Percentiles rank a stretch among this genome's conserved stretches.
Evolutionary conservation across 2,329 filamentous ascomycete genomes (phyloP).

Genomic region (Epichloe sibirici): DNA sequence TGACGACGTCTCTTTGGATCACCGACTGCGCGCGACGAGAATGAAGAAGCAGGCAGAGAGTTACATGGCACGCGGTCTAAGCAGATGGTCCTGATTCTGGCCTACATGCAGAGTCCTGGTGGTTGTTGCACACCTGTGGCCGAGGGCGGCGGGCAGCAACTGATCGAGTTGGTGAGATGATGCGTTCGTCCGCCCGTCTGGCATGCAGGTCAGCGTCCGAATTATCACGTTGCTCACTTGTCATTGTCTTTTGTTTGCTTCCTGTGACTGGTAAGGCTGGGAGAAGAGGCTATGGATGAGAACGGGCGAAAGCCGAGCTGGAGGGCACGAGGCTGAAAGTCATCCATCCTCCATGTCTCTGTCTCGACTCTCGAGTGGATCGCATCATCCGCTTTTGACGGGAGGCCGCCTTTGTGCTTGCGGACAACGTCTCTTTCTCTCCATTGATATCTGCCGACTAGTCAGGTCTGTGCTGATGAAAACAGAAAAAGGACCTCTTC

Average conservation of each 20-base stretch:
- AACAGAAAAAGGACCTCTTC: not conserved
- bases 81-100: slow-evolving; percentile 6
- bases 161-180: not conserved
- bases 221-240: not conserved
- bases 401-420: slow-evolving; percentile 1
- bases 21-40: not conserved
- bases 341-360: not conserved
- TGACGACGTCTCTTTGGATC: not conserved
- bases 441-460: not conserved
- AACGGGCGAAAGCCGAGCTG: not conserved
- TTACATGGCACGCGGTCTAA: slow-evolving; percentile 6
- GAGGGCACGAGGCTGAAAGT: slow-evolving; percentile 2
- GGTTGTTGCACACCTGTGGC: slow-evolving; percentile 1
- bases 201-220: not conserved
- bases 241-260: not conserved
- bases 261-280: not conserved
- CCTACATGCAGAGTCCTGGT: not conserved
- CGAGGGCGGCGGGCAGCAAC: not conserved
- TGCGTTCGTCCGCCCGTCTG: not conserved
- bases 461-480: not conserved
- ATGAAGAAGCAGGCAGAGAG: slow-evolving; percentile 1
- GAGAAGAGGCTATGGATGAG: not conserved
- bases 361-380: not conserved
- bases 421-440: not conserved
- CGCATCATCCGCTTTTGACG: slow-evolving; percentile 1